These are phyloP conservation scores for Oxyria digyna DNA, from an alignment of 148 eudicot species.

Conservation along the genomic window DNA sequence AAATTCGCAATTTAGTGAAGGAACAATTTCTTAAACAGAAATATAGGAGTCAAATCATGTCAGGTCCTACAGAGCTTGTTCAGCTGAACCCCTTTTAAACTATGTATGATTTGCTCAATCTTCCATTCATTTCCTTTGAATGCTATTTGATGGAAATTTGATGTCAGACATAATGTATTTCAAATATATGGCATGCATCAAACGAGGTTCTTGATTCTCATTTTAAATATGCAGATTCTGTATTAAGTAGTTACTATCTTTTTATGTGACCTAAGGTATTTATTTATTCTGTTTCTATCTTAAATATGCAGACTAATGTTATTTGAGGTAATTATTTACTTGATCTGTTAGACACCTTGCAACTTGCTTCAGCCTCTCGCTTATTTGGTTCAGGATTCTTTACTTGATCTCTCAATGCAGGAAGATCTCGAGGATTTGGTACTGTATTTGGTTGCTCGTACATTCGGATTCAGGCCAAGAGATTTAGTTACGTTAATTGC, in stretches of 20 bases:
- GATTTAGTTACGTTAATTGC: conserved; percentile 77
- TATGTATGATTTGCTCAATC: not conserved
- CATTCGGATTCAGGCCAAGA: conserved; percentile 88
- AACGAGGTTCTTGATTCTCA: not conserved
- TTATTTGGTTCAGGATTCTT: not conserved
- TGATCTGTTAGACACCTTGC: not conserved
- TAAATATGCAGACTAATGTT: no score
- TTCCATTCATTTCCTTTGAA: not conserved
- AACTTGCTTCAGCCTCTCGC: not conserved
- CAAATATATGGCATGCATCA: not conserved
- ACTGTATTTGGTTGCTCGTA: conserved; percentile 74
- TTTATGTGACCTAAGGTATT: not conserved
- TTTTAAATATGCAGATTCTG: not conserved
- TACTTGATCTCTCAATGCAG: conserved; percentile 27
- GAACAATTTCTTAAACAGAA: not conserved
- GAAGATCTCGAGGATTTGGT: conserved; percentile 46
- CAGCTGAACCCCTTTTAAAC: not conserved
- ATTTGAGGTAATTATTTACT: not conserved
- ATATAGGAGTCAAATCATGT: not conserved
- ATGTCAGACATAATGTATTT: not conserved
- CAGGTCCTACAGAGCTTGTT: not conserved
- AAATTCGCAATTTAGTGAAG: not conserved
- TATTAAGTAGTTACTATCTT: not conserved
- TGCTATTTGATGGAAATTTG: not conserved
- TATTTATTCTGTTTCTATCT: not conserved